Base-by-base conservation (phyloP, 768 basidiomycete genomes). In the Auricularia heimuer region DNA sequence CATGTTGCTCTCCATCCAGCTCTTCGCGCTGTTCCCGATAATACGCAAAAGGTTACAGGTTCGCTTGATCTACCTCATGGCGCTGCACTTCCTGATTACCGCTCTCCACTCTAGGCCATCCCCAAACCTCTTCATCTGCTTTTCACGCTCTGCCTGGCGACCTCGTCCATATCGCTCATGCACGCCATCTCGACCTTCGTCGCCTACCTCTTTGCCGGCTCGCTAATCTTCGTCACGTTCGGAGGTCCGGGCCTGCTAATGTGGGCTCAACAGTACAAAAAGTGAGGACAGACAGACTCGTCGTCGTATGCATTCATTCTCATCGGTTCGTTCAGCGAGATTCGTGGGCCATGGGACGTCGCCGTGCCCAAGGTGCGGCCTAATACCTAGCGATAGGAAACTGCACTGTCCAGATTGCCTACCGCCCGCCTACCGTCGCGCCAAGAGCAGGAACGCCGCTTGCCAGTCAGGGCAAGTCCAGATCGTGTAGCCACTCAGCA, bases 261-360 rank as follows among this genome's bases (percentile, higher is more conserved):
- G 64, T 92, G 91, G 89, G 92, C 90, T 3, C 90, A 94, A 76
- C 81, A 82, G 73, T 92, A 85, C 78, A 94, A 94, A 79, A 93
- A 94, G 90, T 86, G 71, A 45, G 87, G 80, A n/a, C n/a, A 39
- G 8, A 33, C 3, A 35, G 45, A 18, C 54, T 65, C 60, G 12
- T 29, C 21, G 61, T 36, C 65, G 42, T 54, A 33, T 64, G 47
- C 24, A 66, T 51, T 67, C 64, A 68, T 66, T 47, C 65, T 63
- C 54, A 62, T 64, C n/a, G 24, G 62, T 65, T 69, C 63, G n/a
- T 29, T 29, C 71, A 94, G 92, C 74, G 90, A 92, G 76, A 88
- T 94, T 73, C 83, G 89, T 66, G 92, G 92, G 8, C 89, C 91
- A 67, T 94, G 92, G 92, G 92, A 94, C 73, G 89, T 90, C 34